Percentiles rank a stretch among this genome's conserved stretches.
phyloP scores from a whole-genome alignment of 352 stramenopile species.

The Sclerospora graminicola region DNA sequence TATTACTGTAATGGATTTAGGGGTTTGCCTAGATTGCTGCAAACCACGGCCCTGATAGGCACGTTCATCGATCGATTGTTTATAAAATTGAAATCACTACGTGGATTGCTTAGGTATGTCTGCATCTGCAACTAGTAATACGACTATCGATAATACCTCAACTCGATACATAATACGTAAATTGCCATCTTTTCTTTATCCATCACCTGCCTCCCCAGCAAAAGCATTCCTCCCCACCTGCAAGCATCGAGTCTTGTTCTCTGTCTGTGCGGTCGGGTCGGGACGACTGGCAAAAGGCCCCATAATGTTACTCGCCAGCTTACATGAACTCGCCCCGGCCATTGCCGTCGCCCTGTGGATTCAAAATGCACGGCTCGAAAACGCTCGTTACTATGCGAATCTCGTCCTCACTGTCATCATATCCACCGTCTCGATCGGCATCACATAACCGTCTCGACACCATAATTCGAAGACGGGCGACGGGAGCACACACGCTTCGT shows the following conservation, averaged over 20 bases:
- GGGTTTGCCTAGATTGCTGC: too few species aligned
- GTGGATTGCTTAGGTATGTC: too few species aligned
- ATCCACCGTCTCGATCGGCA: slow-evolving; percentile 81
- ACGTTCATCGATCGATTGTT: too few species aligned
- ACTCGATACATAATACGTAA: neutral
- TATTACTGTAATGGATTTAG: too few species aligned
- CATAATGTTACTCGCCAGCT: slow-evolving; percentile 25
- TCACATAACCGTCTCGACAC: slow-evolving; percentile 41
- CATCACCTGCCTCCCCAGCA: slow-evolving; percentile 6
- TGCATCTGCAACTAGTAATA: neutral
- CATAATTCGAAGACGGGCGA: slow-evolving; percentile 16
- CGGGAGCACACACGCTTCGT: slow-evolving; percentile 10
- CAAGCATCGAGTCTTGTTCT: slow-evolving; percentile 3
- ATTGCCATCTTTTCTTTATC: slow-evolving; percentile 2
- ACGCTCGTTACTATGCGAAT: slow-evolving; percentile 85
- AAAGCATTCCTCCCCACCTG: slow-evolving; percentile 2
- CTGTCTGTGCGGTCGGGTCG: slow-evolving; percentile 3
- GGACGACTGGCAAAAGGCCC: slow-evolving; percentile 17
- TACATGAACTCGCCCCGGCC: slow-evolving; percentile 77
- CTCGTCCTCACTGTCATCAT: slow-evolving; percentile 85
- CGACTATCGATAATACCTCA: neutral
- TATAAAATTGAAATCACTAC: too few species aligned
- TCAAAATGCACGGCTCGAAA: slow-evolving; percentile 83
- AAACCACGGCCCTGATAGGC: too few species aligned
- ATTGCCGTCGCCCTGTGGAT: slow-evolving; percentile 71